Conservation (phyloP, 2,329 filamentous ascomycete genomes). For the Colletotrichum scovillei region DNA sequence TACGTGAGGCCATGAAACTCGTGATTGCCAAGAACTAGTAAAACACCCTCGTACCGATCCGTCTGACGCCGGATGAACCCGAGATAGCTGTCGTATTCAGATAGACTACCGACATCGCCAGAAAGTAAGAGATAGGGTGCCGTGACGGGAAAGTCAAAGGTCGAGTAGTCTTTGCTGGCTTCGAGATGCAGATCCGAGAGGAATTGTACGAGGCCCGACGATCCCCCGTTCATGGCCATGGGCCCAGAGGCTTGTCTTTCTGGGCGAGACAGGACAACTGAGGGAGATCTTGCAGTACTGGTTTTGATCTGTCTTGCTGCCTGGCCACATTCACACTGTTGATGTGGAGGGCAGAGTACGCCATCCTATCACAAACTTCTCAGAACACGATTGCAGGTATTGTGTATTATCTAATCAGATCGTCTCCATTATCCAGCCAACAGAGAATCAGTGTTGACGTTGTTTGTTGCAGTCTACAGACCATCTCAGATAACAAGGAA, state of each 20-base stretch:
- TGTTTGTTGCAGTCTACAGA: neutral
- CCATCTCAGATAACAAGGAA: neutral
- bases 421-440: neutral
- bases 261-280: too few species aligned
- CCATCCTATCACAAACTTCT: neutral
- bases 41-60: slow-evolving; percentile 53
- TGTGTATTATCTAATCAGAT: neutral
- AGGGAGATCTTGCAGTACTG: neutral
- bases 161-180: slow-evolving; percentile 53
- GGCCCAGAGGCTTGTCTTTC: neutral
- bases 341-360: neutral
- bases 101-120: slow-evolving; percentile 62
- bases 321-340: neutral
- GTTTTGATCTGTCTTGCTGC: neutral
- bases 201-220: slow-evolving; percentile 46
- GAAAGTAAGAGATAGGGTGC: slow-evolving; percentile 58
- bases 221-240: neutral
- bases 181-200: slow-evolving; percentile 65
- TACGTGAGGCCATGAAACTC: slow-evolving; percentile 62
- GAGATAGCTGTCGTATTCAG: slow-evolving; percentile 57
- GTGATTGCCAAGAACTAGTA: slow-evolving; percentile 64
- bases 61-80: slow-evolving; percentile 55
- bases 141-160: slow-evolving; percentile 52
- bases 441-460: neutral
- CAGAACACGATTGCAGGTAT: neutral